Evolutionary conservation across 2,329 filamentous ascomycete genomes (phyloP).

Genomic region (Epichloe amarillans): DNA sequence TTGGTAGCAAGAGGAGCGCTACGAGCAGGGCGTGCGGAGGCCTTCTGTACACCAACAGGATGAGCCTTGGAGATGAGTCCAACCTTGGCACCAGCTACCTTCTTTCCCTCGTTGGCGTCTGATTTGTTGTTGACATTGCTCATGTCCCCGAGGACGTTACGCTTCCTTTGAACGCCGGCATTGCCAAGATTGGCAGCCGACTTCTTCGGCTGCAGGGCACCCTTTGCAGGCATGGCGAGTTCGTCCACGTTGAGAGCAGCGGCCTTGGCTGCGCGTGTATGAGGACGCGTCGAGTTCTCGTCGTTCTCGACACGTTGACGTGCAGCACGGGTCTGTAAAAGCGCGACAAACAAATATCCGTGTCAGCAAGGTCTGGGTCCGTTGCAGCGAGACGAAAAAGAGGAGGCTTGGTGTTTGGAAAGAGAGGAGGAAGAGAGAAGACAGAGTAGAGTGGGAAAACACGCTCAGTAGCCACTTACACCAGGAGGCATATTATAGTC

Average conservation of each 20-base stretch:
- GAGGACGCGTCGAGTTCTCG: slow-evolving; percentile 70
- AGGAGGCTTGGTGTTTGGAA: background rate
- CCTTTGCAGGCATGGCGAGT: slow-evolving; percentile 40
- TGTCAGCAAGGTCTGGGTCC: slow-evolving; percentile 6
- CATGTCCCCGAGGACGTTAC: slow-evolving; percentile 79
- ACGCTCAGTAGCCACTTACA: slow-evolving; percentile 14
- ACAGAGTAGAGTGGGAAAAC: background rate
- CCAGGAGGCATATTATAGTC: slow-evolving; percentile 22
- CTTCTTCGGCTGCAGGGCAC: slow-evolving; percentile 60
- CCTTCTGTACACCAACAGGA: slow-evolving; percentile 71
- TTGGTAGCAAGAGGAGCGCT: slow-evolving; percentile 53
- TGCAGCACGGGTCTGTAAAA: slow-evolving; percentile 48
- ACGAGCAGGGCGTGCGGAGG: slow-evolving; percentile 39
- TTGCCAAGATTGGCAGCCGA: slow-evolving; percentile 35
- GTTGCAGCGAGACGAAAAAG: slow-evolving; percentile 11
- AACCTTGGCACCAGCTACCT: slow-evolving; percentile 48
- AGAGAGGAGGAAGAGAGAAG: background rate
- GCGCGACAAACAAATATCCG: background rate
- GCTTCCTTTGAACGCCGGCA: slow-evolving; percentile 48
- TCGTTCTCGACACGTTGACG: slow-evolving; percentile 82
- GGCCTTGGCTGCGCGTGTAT: slow-evolving; percentile 89
- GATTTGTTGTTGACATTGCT: slow-evolving; percentile 91
- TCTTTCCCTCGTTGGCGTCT: slow-evolving; percentile 61
- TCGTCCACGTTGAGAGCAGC: slow-evolving; percentile 59
- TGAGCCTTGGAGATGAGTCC: slow-evolving; percentile 71